Conservation (phyloP, 495 filamentous ascomycete species). For the Saxispiralis lemnorum region DNA sequence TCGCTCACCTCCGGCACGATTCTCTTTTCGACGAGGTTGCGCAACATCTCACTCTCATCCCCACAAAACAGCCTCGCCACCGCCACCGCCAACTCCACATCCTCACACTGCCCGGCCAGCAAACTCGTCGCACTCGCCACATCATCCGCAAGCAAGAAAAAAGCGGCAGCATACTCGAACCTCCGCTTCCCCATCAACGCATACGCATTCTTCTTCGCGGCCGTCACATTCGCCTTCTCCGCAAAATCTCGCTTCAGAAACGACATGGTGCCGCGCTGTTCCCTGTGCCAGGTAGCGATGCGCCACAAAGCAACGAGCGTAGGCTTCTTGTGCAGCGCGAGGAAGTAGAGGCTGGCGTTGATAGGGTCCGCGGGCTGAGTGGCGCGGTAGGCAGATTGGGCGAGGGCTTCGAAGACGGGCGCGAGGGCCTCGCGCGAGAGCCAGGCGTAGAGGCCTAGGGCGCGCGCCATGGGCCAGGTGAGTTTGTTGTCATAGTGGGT, state of each 20-base stretch:
- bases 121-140: slow-evolving; percentile 72
- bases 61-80: slow-evolving; percentile 80
- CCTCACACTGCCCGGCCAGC: slow-evolving; percentile 64
- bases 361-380: slow-evolving; percentile 58
- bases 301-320: slow-evolving; percentile 87
- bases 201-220: slow-evolving; percentile 91
- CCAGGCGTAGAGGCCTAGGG: slow-evolving; percentile 78
- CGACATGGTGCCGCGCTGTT: slow-evolving; percentile 59
- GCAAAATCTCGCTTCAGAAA: slow-evolving; percentile 77
- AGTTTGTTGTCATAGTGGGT: slow-evolving; percentile 59
- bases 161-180: slow-evolving; percentile 90
- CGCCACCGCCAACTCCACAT: slow-evolving; percentile 80
- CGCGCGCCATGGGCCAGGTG: slow-evolving; percentile 62
- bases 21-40: slow-evolving; percentile 57
- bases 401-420: slow-evolving; percentile 55
- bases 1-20: slow-evolving; percentile 60
- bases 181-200: slow-evolving; percentile 82
- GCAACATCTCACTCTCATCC: slow-evolving; percentile 57
- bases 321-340: slow-evolving; percentile 67
- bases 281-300: slow-evolving; percentile 79
- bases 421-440: slow-evolving; percentile 60
- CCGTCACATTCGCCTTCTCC: slow-evolving; percentile 59
- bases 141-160: slow-evolving; percentile 82
- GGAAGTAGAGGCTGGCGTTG: slow-evolving; percentile 84
- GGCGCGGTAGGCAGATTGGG: slow-evolving; percentile 83